A percentile compares a stretch with the other conserved stretches of the same genome.
Conservation (phyloP, 2,329 filamentous ascomycete genomes). For the Graphilbum fragrans region DNA sequence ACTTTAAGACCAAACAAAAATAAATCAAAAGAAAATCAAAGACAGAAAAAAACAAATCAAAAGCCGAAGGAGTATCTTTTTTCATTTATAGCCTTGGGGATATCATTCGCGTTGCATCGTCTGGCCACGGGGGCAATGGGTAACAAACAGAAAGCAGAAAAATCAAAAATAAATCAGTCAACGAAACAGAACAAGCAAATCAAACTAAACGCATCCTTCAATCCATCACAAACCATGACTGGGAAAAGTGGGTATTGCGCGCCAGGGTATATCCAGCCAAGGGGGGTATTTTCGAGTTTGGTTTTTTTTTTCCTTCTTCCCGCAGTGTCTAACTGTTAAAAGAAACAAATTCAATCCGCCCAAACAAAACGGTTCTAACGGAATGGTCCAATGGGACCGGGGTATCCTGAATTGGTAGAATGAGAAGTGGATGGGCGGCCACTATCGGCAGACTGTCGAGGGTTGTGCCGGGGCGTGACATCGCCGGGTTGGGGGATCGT, state of each 20-base stretch:
- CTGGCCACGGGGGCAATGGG: slow-evolving; percentile 1
- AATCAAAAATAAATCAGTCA: neutral
- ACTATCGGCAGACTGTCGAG: slow-evolving; percentile 79
- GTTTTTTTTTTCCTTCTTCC: slow-evolving; percentile 4
- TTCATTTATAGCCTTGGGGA: slow-evolving; percentile 5
- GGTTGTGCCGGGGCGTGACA: slow-evolving; percentile 69
- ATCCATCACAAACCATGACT: slow-evolving; percentile 8
- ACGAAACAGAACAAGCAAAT: neutral
- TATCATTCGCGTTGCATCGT: slow-evolving; percentile 11
- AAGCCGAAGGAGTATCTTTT: neutral
- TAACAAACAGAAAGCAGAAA: neutral
- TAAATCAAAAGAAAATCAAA: neutral
- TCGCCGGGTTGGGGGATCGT: slow-evolving; percentile 63
- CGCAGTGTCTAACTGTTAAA: slow-evolving; percentile 11
- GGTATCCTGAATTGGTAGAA: slow-evolving; percentile 93
- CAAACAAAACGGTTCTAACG: slow-evolving; percentile 50
- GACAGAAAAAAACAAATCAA: neutral
- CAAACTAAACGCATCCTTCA: slow-evolving; percentile 4
- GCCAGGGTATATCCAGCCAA: slow-evolving; percentile 55
- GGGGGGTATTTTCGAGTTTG: slow-evolving; percentile 33
- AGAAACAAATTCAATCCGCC: slow-evolving; percentile 14
- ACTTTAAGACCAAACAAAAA: no score
- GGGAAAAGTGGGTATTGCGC: slow-evolving; percentile 31
- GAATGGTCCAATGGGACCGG: slow-evolving; percentile 80
- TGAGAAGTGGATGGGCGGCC: slow-evolving; percentile 88